Conservation (phyloP, 2,329 filamentous ascomycete species). For the Trichoderma koningiopsis region DNA sequence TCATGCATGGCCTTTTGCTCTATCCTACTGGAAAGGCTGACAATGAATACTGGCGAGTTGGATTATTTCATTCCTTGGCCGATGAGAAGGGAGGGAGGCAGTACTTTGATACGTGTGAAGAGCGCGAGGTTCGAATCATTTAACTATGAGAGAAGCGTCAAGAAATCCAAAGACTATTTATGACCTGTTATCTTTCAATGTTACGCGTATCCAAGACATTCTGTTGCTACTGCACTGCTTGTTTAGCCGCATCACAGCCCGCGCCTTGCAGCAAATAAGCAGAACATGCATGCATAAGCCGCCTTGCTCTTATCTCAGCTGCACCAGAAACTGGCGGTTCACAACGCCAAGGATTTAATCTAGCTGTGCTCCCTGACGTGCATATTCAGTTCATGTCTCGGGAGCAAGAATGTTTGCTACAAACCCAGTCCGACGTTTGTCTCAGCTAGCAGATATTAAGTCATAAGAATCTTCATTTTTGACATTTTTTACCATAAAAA, state of each 20-base stretch:
- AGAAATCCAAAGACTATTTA: not conserved
- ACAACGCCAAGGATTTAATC: not conserved
- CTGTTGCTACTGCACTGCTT: not conserved
- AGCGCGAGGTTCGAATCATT: not conserved
- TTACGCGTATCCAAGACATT: not conserved
- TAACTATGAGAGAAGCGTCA: not conserved
- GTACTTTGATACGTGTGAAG: not conserved
- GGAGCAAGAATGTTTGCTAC: not conserved
- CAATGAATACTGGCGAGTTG: not conserved
- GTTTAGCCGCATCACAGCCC: not conserved
- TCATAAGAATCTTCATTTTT: too few relatives aligned
- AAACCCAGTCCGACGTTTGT: not conserved
- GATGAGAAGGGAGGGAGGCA: not conserved
- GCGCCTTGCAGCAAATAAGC: not conserved
- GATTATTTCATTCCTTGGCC: constrained; percentile 1
- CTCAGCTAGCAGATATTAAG: not conserved
- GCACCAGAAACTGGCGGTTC: not conserved
- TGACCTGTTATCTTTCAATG: too few relatives aligned
- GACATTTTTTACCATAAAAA: too few relatives aligned
- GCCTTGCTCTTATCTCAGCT: not conserved
- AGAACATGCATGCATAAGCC: constrained; percentile 1
- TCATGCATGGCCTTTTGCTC: constrained; percentile 2
- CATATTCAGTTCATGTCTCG: not conserved
- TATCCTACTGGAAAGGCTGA: constrained; percentile 1
- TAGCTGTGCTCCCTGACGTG: not conserved